A percentile compares a stretch with the other conserved stretches of the same genome.
Conservation (phyloP, 2,329 filamentous ascomycete genomes). For the Sclerotiophoma versabilis region DNA sequence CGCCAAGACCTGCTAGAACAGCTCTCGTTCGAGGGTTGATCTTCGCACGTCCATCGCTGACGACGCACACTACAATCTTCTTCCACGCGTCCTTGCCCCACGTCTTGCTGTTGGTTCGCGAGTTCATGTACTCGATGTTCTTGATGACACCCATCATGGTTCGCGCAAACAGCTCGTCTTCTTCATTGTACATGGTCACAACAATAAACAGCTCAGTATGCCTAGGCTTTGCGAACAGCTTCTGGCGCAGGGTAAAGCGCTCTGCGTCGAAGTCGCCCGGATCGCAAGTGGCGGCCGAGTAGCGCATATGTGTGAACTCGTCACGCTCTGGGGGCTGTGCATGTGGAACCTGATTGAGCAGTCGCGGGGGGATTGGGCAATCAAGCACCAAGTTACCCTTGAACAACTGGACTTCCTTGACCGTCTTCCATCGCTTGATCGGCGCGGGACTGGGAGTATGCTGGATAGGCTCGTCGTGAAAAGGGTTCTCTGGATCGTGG, state of each 20-base stretch:
- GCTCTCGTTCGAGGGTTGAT: conserved; percentile 93
- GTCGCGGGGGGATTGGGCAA: conserved; percentile 88
- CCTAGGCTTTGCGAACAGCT: conserved; percentile 87
- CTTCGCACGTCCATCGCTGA: conserved; percentile 95
- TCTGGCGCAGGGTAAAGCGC: conserved; percentile 90
- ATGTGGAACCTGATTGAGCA: conserved; percentile 88
- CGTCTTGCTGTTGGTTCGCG: conserved; percentile 88
- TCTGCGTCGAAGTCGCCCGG: conserved; percentile 85
- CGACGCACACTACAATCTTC: conserved; percentile 98
- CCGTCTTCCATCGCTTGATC: conserved; percentile 94
- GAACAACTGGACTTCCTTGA: conserved; percentile 97
- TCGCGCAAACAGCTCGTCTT: conserved; percentile 92
- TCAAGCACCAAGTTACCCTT: conserved; percentile 96
- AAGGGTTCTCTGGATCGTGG: conserved; percentile 49
- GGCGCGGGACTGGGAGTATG: conserved; percentile 64
- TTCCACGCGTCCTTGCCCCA: conserved; percentile 99
- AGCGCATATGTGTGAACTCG: conserved; percentile 89
- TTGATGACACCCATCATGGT: conserved; percentile 98
- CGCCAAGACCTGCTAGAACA: conserved; percentile 88
- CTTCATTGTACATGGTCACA: conserved; percentile 99
- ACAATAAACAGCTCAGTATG: conserved; percentile 97
- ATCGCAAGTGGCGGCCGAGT: conserved; percentile 93
- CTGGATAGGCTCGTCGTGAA: conserved; percentile 52
- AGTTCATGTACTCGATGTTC: conserved; percentile 98
- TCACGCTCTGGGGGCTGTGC: conserved; percentile 79